Evolutionary conservation across 2,329 filamentous ascomycete species (phyloP).

Genomic region (Aspergillus sp.): DNA sequence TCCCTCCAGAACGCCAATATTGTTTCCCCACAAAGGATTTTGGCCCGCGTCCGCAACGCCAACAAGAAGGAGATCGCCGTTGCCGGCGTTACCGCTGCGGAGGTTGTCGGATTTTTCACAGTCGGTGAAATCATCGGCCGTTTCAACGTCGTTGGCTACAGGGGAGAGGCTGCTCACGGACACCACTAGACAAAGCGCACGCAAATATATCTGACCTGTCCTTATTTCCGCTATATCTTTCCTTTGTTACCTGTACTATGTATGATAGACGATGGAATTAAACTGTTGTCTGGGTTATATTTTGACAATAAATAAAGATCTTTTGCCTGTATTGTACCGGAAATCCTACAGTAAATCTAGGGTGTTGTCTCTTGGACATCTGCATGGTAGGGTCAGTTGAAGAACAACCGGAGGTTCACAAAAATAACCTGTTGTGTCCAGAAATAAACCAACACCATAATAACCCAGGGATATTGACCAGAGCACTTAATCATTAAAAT

Average conservation of each 20-base stretch:
- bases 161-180: constrained; percentile 59
- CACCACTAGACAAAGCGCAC: constrained; percentile 35
- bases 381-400: neutral
- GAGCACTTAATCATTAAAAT: neutral
- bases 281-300: constrained; percentile 42
- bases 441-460: neutral
- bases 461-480: neutral
- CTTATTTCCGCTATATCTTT: constrained; percentile 33
- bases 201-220: constrained; percentile 26
- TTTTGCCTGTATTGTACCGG: constrained; percentile 14
- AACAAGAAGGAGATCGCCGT: constrained; percentile 69
- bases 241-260: constrained; percentile 38
- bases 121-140: constrained; percentile 95
- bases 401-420: neutral
- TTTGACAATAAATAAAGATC: constrained; percentile 11
- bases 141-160: constrained; percentile 93
- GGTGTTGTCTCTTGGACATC: neutral
- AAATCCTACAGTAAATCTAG: neutral
- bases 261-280: constrained; percentile 51
- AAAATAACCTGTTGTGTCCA: neutral
- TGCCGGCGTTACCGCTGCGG: constrained; percentile 76
- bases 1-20: constrained; percentile 57
- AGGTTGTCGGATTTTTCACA: constrained; percentile 95
- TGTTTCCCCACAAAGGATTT: constrained; percentile 54
- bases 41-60: constrained; percentile 66